phyloP scores from a whole-genome alignment of 2,329 filamentous ascomycete genomes.

The Diaporthe sp. region DNA sequence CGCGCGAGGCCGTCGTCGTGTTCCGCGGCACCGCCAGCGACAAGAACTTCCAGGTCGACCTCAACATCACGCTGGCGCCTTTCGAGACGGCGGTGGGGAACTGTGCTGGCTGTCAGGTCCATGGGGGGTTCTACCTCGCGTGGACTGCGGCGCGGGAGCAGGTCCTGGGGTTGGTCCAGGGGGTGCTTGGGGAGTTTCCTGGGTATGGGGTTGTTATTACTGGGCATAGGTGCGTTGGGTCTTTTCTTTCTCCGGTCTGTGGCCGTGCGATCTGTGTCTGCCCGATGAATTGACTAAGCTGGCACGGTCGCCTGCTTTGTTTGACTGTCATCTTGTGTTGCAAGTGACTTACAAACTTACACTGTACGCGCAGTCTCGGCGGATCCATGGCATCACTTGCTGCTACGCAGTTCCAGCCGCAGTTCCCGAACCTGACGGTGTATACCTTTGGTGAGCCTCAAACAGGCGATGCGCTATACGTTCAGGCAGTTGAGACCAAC shows the following conservation, averaged over 20 bases:
- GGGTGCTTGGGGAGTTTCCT: constrained; percentile 4
- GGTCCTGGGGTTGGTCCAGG: background rate
- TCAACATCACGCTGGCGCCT: constrained; percentile 20
- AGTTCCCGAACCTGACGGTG: constrained; percentile 8
- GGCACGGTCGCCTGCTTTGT: too few species aligned
- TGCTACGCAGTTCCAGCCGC: constrained; percentile 18
- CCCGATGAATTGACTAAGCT: too few species aligned
- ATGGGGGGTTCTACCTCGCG: background rate
- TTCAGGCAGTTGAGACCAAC: constrained; percentile 7
- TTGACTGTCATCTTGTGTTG: too few species aligned
- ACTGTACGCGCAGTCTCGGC: background rate
- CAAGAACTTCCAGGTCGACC: constrained; percentile 14
- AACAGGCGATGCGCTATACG: constrained; percentile 11
- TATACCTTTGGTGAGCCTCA: constrained; percentile 20
- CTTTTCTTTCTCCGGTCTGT: background rate
- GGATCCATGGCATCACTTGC: constrained; percentile 18
- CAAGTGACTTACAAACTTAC: background rate
- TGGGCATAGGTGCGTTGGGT: background rate
- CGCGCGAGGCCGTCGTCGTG: constrained; percentile 20
- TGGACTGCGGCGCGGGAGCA: constrained; percentile 13
- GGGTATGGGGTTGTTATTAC: constrained; percentile 20
- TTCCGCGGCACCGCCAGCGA: constrained; percentile 22
- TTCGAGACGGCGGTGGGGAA: constrained; percentile 3
- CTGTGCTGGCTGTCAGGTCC: background rate
- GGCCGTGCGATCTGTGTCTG: background rate